Evolutionary conservation across 1,284 basidiomycete species (phyloP).

Genomic region (Heterobasidion parviporum): DNA sequence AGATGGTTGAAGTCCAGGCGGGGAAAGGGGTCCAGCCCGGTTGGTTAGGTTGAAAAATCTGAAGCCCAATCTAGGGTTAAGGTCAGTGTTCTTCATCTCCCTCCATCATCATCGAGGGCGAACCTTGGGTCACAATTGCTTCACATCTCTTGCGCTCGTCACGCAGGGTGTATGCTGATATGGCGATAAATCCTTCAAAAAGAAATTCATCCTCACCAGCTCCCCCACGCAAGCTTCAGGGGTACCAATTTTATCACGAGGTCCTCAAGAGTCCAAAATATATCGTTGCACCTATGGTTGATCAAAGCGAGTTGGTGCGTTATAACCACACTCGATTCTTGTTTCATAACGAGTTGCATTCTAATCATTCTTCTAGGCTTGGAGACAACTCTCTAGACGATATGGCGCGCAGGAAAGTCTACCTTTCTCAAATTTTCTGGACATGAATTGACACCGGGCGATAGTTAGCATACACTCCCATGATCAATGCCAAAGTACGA

Average conservation of each 20-base stretch:
- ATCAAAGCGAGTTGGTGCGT: constrained; percentile 90
- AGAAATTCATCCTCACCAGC: not conserved
- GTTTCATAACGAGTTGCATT: not conserved
- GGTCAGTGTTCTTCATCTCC: not conserved
- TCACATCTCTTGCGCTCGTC: not conserved
- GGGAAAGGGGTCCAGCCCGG: not conserved
- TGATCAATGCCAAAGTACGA: constrained; percentile 88
- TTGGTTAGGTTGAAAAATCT: not conserved
- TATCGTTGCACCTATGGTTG: constrained; percentile 96
- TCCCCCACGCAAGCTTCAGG: constrained; percentile 46
- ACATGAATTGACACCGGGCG: constrained; percentile 1
- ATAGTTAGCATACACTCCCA: constrained; percentile 87
- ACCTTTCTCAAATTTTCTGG: constrained; percentile 5
- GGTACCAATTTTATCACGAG: constrained; percentile 77
- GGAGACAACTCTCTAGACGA: constrained; percentile 82
- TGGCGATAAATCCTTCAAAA: not conserved
- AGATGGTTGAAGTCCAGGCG: too few species aligned
- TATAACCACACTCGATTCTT: not conserved
- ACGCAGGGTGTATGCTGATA: not conserved
- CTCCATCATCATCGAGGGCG: not conserved
- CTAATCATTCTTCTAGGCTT: constrained; percentile 48
- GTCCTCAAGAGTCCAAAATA: constrained; percentile 78
- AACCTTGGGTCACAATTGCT: not conserved
- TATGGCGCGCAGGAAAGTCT: constrained; percentile 69
- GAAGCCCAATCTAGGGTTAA: constrained; percentile 3